Percentiles rank a stretch among this genome's conserved stretches.
Conservation (phyloP, 75 land plant species). For the Cryptomeria japonica region DNA sequence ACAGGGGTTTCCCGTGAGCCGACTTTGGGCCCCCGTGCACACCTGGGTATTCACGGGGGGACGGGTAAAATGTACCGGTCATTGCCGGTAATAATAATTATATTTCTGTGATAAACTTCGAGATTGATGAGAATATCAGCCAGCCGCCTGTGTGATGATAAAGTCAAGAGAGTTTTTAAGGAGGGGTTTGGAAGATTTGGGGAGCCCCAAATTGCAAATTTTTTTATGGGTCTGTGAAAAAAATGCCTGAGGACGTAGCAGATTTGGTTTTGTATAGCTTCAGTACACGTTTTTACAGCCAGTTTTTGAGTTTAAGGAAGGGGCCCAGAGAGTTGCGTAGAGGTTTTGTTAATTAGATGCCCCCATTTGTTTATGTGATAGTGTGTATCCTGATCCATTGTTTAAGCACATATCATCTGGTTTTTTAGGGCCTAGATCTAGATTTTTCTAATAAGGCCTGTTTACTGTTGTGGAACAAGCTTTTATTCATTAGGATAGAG, state of each 20-base stretch:
- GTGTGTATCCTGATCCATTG: background rate
- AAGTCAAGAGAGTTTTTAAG: constrained; percentile 1
- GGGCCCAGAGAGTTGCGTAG: constrained; percentile 11
- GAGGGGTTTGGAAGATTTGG: background rate
- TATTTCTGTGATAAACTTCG: background rate
- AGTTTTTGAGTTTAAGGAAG: background rate
- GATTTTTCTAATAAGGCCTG: background rate
- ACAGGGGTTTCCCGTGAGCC: constrained; percentile 14
- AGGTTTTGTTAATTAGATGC: background rate
- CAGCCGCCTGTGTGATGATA: constrained; percentile 9
- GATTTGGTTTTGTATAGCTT: background rate
- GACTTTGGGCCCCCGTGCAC: constrained; percentile 11
- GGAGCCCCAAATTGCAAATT: background rate
- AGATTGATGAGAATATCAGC: constrained; percentile 12
- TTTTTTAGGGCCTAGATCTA: constrained; percentile 11
- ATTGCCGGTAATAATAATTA: constrained; percentile 4
- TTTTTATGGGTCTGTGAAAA: background rate
- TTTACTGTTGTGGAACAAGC: constrained; percentile 9
- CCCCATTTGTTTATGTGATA: constrained; percentile 5
- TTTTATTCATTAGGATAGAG: background rate
- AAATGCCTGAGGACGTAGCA: background rate
- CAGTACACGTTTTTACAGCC: constrained; percentile 6
- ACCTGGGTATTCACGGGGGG: constrained; percentile 4
- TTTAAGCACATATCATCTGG: constrained; percentile 4
- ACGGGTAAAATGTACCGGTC: constrained; percentile 4